Conservation (phyloP, 768 basidiomycete species). For the Galerina marginata region DNA sequence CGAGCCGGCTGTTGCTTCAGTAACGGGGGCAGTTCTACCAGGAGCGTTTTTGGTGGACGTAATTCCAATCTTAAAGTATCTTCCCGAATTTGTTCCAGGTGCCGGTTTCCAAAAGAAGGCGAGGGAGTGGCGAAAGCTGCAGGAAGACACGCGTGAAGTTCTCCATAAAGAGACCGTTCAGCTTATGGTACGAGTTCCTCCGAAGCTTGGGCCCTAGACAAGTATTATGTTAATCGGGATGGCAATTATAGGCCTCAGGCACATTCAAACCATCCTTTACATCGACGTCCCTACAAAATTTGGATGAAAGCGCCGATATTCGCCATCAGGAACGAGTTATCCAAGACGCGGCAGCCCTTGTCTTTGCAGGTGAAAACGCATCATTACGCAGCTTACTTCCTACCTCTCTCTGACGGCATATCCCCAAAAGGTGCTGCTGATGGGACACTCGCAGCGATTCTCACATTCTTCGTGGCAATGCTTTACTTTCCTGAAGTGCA, state of each 20-base stretch:
- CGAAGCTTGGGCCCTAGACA: no score
- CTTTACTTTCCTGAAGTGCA: slow-evolving; percentile 37
- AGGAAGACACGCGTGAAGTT: slow-evolving; percentile 38
- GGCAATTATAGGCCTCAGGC: no score
- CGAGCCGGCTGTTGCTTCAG: slow-evolving; percentile 31
- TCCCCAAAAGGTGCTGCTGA: neutral
- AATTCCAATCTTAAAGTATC: slow-evolving; percentile 4
- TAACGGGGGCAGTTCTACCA: slow-evolving; percentile 40
- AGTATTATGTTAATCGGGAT: no score
- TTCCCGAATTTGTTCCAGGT: slow-evolving; percentile 66
- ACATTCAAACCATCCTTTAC: no score
- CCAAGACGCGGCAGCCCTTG: slow-evolving; percentile 42
- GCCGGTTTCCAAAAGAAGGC: slow-evolving; percentile 62
- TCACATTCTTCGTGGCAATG: slow-evolving; percentile 39
- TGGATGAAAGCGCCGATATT: slow-evolving; percentile 18
- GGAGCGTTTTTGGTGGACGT: neutral
- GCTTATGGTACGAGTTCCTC: slow-evolving; percentile 25
- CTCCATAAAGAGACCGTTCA: slow-evolving; percentile 39
- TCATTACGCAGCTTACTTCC: neutral
- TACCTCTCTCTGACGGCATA: neutral
- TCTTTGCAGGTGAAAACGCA: slow-evolving; percentile 29
- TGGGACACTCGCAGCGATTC: slow-evolving; percentile 33
- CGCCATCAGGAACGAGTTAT: slow-evolving; percentile 24
- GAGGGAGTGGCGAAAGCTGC: slow-evolving; percentile 42
- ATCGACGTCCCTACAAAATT: neutral